These are phyloP conservation scores for Leccinum subtestaceum DNA, from an alignment of 768 basidiomycete species.

Conservation along the genomic window DNA sequence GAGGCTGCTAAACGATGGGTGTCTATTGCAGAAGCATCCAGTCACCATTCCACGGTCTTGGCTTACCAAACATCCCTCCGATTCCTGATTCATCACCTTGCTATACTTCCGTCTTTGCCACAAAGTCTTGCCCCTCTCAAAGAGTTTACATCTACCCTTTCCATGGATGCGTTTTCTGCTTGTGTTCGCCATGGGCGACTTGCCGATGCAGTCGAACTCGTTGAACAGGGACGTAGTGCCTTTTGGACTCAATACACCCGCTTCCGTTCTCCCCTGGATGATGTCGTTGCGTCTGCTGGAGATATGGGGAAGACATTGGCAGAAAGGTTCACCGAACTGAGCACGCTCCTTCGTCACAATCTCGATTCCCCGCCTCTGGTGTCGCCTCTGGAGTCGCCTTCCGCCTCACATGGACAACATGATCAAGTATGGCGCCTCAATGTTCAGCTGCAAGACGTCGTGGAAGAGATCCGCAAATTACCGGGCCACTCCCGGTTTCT, in stretches of 20 bases:
- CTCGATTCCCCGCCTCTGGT: constrained; percentile 1
- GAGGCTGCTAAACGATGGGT: background rate
- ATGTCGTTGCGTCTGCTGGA: background rate
- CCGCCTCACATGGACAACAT: background rate
- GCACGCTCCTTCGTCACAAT: constrained; percentile 1
- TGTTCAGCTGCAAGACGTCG: background rate
- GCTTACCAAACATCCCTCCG: constrained; percentile 11
- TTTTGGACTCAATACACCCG: constrained; percentile 20
- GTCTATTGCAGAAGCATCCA: background rate
- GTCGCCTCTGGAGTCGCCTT: too few relatives aligned
- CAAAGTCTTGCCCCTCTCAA: constrained; percentile 1
- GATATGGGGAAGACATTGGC: background rate
- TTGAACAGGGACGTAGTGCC: constrained; percentile 24
- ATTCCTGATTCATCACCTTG: constrained; percentile 8
- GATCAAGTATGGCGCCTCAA: constrained; percentile 2
- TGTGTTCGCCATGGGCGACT: constrained; percentile 10
- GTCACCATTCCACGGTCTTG: constrained; percentile 7
- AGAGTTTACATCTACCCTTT: background rate
- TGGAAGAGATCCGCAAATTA: constrained; percentile 16
- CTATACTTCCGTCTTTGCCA: background rate
- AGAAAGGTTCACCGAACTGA: constrained; percentile 1
- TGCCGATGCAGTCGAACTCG: constrained; percentile 28
- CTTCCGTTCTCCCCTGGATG: constrained; percentile 7
- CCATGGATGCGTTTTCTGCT: constrained; percentile 9
- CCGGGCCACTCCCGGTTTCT: constrained; percentile 27